Conservation (phyloP, 768 basidiomycete genomes). For the Boletus insuetus region DNA sequence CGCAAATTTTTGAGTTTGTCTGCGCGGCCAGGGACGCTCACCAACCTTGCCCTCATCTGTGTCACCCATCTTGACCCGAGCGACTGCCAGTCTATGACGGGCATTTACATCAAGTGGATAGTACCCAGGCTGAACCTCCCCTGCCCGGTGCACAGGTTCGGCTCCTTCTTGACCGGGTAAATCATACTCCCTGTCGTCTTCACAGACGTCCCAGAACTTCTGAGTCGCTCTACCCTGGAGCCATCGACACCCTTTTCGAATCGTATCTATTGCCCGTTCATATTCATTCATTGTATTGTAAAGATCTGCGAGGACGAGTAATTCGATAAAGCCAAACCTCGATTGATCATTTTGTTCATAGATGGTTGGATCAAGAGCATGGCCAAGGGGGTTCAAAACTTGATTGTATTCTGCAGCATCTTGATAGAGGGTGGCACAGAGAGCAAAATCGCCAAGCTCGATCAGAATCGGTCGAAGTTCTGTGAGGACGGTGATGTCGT, state of each 20-base stretch:
- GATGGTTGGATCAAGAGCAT: slow-evolving; percentile 32
- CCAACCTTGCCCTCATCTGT: slow-evolving; percentile 76
- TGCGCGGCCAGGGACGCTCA: not conserved
- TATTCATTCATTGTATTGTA: slow-evolving; percentile 70
- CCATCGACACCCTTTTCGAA: slow-evolving; percentile 83
- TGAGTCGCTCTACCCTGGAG: slow-evolving; percentile 78
- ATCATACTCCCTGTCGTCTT: slow-evolving; percentile 85
- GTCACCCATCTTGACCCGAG: slow-evolving; percentile 78
- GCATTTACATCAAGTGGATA: slow-evolving; percentile 37
- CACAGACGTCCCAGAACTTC: slow-evolving; percentile 74
- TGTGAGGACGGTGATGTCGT: slow-evolving; percentile 74
- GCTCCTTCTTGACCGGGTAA: slow-evolving; percentile 57
- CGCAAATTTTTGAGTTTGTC: not conserved
- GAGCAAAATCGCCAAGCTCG: slow-evolving; percentile 62
- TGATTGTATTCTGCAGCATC: slow-evolving; percentile 73
- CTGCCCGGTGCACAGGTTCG: slow-evolving; percentile 35
- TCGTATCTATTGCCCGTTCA: slow-evolving; percentile 62
- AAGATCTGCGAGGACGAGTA: slow-evolving; percentile 85
- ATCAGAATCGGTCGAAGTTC: slow-evolving; percentile 59
- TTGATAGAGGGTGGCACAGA: slow-evolving; percentile 67
- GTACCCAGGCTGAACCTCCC: slow-evolving; percentile 53
- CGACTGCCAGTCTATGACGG: slow-evolving; percentile 78
- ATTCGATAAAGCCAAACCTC: slow-evolving; percentile 44
- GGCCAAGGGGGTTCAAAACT: slow-evolving; percentile 37
- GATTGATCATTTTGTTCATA: slow-evolving; percentile 7